Conservation (phyloP, 257 asterid species). For the Euphrasia confusa region DNA sequence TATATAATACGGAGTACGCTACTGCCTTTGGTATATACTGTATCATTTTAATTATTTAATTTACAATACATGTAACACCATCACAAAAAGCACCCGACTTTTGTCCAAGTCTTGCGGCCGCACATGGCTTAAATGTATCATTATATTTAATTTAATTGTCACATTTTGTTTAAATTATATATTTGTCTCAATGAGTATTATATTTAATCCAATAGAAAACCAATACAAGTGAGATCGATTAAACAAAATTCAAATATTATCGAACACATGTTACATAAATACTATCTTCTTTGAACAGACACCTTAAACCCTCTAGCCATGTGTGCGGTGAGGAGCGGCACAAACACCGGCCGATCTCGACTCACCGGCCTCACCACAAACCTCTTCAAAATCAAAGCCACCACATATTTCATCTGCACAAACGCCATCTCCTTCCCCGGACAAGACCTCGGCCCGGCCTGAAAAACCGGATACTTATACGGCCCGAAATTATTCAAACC, state of each 20-base stretch:
- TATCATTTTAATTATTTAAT: too few species aligned
- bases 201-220: too few species aligned
- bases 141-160: neutral
- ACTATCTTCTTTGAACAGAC: constrained; percentile 34
- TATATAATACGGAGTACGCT: too few species aligned
- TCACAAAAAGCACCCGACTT: constrained; percentile 4
- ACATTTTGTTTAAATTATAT: too few species aligned
- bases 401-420: constrained; percentile 59
- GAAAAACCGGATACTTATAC: constrained; percentile 66
- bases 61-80: too few species aligned
- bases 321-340: constrained; percentile 74
- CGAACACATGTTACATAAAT: too few species aligned
- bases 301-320: constrained; percentile 70
- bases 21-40: too few species aligned
- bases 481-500: constrained; percentile 38
- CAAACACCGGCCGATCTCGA: constrained; percentile 37
- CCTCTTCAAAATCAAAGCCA: constrained; percentile 43
- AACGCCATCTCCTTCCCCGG: constrained; percentile 70
- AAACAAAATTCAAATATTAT: too few species aligned
- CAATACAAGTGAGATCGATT: too few species aligned
- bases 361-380: constrained; percentile 43
- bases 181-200: too few species aligned
- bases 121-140: constrained; percentile 20
- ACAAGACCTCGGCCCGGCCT: constrained; percentile 78
- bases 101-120: constrained; percentile 25